Base-by-base conservation (phyloP, 2,329 filamentous ascomycete genomes). In the Xylariaceae sp. region DNA sequence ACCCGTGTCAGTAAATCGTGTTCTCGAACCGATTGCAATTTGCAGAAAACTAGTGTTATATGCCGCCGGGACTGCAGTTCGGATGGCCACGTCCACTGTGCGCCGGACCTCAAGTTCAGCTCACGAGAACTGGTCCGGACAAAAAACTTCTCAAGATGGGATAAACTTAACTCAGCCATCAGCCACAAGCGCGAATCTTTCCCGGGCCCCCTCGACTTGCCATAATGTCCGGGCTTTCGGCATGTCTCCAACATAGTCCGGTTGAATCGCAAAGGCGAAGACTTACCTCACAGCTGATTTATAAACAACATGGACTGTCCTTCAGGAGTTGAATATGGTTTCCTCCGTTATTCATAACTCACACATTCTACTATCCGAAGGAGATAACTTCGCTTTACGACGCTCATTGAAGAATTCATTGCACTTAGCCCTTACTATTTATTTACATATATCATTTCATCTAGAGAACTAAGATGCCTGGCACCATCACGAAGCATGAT, bases 401-500 rank as follows among this genome's bases (percentile, higher is more conserved):
- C 44, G 19, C 31, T 52, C 45, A 17, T 44, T 52, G 24, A n/a
- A n/a, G n/a, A n/a, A n/a, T n/a, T n/a, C n/a, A n/a, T n/a, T n/a
- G n/a, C n/a, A n/a, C 45, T 34, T 57, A 53, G 50, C 58, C 58
- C 56, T 44, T 16, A 48, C 29, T 19, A 16, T 50, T 17, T 9
- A 4, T 37, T 24, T 29, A 6, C 33, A 29, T 33, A 49, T 24
- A 36, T 28, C n/a, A 39, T 31, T 28, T 17, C 37, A 5, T 34
- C 50, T 24, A 43, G 19, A 51, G 48, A 17, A 14, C 63, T 67
- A 73, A 68, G 23, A 75, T 75, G 73, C 72, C 73, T 62, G 71
- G 71, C 39, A 33, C 66, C 37, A 66, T 70, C 39, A 70, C 68
- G 59, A 74, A 73, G 63, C 74, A 74, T 65, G 73, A 76, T 63